Evolutionary conservation across 257 asterid genomes (phyloP), one percentile per base, ranked within the genome.

Genomic region (Linaria vulgaris): DNA sequence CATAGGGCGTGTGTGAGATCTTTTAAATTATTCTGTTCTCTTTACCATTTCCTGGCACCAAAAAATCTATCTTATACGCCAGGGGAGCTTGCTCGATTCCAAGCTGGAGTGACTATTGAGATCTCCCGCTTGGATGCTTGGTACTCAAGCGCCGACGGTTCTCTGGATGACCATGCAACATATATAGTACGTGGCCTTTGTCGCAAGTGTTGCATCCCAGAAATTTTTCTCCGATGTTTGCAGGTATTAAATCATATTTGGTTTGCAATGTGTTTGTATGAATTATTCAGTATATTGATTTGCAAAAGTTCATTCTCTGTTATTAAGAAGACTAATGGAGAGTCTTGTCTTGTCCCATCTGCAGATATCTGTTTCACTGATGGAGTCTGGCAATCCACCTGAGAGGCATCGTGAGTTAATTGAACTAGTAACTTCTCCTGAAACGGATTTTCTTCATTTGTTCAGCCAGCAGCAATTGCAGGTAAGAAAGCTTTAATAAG

Each of bases 151-250:
- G 72, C 66, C 66, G 83, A 84, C 71, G 97, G 97, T 55, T 79
- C 91, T 58, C 63, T 84, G 59, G 90, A 78, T 73, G 90, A 79
- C 37, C 88, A 95, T 13, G 97, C 99, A n/a, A 83, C 92, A 12
- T 94, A 83, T 64, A 64, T 94, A 70, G 88, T 87, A 38, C 88
- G 89, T 30, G 99, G 99, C 59, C 95, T 94, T 67, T 94, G 97
- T 75, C 99, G 97, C 72, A 84, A 77, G 70, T 94, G 99, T 80
- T 94, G 97, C 84, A 84, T 94, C 61, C 95, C 97, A 14, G 99
- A 94, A 84, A 75, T 81, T 30, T 64, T 84, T 76, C 99, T 94
- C 60, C 89, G 99, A 59, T 94, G 90, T 58, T 85, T 90, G 96
- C 96, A 94, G 96, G 99, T 94, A 72, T 70, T 24, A 53, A 31